phyloP scores from a whole-genome alignment of 108 stramenopile species.

The Cyclotella baltica region DNA sequence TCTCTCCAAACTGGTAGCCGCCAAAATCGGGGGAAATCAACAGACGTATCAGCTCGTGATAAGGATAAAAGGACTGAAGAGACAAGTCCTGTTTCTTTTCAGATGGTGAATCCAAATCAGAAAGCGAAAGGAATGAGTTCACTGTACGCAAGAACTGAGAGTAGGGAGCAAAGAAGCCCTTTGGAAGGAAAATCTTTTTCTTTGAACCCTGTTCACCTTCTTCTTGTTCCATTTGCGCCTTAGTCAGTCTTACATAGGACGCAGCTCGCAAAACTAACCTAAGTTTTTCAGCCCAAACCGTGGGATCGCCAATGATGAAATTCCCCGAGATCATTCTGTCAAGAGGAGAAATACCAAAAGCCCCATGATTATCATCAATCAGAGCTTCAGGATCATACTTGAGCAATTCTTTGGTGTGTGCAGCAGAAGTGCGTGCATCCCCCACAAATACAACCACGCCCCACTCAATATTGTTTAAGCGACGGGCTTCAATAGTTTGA shows the following conservation, averaged over 20 bases:
- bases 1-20: constrained; percentile 47
- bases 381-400: constrained; percentile 43
- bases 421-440: constrained; percentile 49
- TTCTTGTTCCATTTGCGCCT: constrained; percentile 23
- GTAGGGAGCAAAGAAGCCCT: constrained; percentile 24
- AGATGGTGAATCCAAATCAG: background rate
- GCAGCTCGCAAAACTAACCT: constrained; percentile 50
- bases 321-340: constrained; percentile 54
- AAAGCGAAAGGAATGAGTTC: constrained; percentile 8
- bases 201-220: background rate
- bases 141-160: constrained; percentile 25
- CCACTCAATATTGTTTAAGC: constrained; percentile 49
- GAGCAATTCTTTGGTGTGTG: constrained; percentile 50
- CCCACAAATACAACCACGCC: constrained; percentile 61
- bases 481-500: constrained; percentile 40
- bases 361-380: constrained; percentile 48
- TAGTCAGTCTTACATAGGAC: constrained; percentile 18
- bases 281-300: constrained; percentile 55
- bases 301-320: constrained; percentile 56
- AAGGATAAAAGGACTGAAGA: constrained; percentile 48
- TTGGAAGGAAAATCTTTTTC: constrained; percentile 23
- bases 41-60: constrained; percentile 52
- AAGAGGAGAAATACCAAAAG: constrained; percentile 55
- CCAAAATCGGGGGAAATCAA: constrained; percentile 43
- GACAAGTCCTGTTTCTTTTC: background rate